Evolutionary conservation across 768 basidiomycete species (phyloP), one percentile per base, ranked within the genome.

Genomic region (Leccinum sublutescens): DNA sequence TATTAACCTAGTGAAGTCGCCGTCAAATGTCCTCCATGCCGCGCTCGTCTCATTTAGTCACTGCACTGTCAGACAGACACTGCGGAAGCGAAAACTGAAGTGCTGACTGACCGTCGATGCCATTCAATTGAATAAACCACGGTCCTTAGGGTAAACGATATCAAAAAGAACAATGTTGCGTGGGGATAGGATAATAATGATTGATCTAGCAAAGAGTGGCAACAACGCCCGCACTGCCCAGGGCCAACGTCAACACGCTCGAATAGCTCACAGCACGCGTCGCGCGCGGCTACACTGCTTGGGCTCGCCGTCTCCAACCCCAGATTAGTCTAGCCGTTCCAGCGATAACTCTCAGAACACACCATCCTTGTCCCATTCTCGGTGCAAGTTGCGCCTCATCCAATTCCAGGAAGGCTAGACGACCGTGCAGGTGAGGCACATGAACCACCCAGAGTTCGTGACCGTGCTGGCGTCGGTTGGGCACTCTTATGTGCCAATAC

Each of bases 381-480:
- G 17, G 38, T 17, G 17, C 17, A 17, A 38, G 7, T 36, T 62
- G 51, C 19, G 9, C 27, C 66, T 54, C 49, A 48, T 54, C 36
- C 70, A 34, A 10, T 58, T 60, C 9, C 76, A 64, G 27, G 74
- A 75, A 23, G 79, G 74, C 40, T 82, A 80, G 34, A 79, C 75
- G 5, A 80, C 64, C 0, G 76, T 79, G 60, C 80, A 81, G 5
- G 79, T 75, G 15, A 83, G 64, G 56, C 80, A 80, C 27, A 74
- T 72, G 3, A 75, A 71, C 77, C 77, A 82, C 36, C 77, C 64
- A 0, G 64, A 49, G 40, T 78, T 76, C 1, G 64, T 68, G 52
- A 73, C 67, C 9, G 63, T 53, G 31, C 66, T 66, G 14, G 71
- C 58, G 27, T 62, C 27, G 5, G 64, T 63, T 1, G 70, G 65